Evolutionary conservation across 176 grass and related monocot genomes (phyloP).

Genomic region (Oryza meridionalis): DNA sequence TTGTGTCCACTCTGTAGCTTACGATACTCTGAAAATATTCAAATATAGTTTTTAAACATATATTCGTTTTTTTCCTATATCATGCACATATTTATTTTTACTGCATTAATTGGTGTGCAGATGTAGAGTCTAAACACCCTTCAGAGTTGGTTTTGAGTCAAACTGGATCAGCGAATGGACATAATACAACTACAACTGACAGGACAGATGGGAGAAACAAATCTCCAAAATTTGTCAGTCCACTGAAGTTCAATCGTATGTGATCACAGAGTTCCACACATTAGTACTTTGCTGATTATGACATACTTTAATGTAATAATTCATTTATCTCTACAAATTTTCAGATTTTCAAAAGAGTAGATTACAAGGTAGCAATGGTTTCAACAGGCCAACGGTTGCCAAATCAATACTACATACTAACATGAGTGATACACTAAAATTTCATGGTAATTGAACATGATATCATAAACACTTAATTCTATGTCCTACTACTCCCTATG

Average conservation of each 20-base stretch:
- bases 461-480: slow-evolving; percentile 21
- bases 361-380: slow-evolving; percentile 19
- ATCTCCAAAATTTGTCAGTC: slow-evolving; percentile 54
- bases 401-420: slow-evolving; percentile 28
- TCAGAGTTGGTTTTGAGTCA: slow-evolving; percentile 30
- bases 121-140: slow-evolving; percentile 37
- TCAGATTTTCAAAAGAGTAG: slow-evolving; percentile 36
- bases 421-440: slow-evolving; percentile 38
- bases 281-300: slow-evolving; percentile 12
- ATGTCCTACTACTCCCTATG: neutral
- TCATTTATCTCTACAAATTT: slow-evolving; percentile 29
- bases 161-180: slow-evolving; percentile 1
- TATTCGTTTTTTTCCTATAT: slow-evolving; percentile 24
- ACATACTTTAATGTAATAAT: neutral
- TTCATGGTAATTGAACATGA: slow-evolving; percentile 36
- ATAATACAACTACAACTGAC: slow-evolving; percentile 37
- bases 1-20: neutral
- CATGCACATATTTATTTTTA: neutral
- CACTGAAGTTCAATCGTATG: slow-evolving; percentile 44
- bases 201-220: slow-evolving; percentile 22
- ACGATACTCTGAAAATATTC: neutral
- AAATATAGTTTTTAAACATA: neutral
- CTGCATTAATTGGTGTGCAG: slow-evolving; percentile 14
- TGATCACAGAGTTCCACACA: neutral
- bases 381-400: slow-evolving; percentile 15